These are phyloP conservation scores for Chamaecrista fasciculata DNA, from an alignment of 306 rosid genomes.

Conservation along the genomic window DNA sequence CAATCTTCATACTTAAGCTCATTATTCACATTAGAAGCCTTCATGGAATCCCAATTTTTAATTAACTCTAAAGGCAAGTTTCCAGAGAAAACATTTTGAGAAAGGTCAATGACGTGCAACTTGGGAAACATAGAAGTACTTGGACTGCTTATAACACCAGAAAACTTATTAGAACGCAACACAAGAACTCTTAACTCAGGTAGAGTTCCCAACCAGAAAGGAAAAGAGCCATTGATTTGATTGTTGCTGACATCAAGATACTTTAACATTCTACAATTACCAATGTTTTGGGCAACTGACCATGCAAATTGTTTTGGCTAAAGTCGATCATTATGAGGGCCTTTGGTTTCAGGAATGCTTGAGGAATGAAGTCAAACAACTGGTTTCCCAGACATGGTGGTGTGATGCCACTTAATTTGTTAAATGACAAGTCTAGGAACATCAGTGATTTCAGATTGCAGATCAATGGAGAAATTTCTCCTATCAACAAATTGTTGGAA, in stretches of 20 bases:
- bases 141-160: conserved; percentile 11
- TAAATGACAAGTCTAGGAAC: conserved; percentile 20
- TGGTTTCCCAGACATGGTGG: conserved; percentile 32
- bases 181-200: conserved; percentile 27
- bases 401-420: not conserved
- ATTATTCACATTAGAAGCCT: not conserved
- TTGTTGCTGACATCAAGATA: conserved; percentile 22
- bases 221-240: conserved; percentile 35
- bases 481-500: not conserved
- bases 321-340: not conserved
- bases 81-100: conserved; percentile 22
- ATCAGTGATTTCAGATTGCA: conserved; percentile 26
- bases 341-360: not conserved
- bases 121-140: conserved; percentile 10
- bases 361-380: conserved; percentile 17
- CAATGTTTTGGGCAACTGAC: conserved; percentile 41
- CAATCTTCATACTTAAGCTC: not conserved
- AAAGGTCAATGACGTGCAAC: conserved; percentile 33
- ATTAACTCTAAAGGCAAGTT: conserved; percentile 2
- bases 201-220: conserved; percentile 42
- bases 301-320: conserved; percentile 28
- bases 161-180: not conserved
- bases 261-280: conserved; percentile 21
- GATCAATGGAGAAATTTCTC: conserved; percentile 22
- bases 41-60: conserved; percentile 6